phyloP scores from a whole-genome alignment of 2,329 filamentous ascomycete genomes.

The Didymella glomerata region DNA sequence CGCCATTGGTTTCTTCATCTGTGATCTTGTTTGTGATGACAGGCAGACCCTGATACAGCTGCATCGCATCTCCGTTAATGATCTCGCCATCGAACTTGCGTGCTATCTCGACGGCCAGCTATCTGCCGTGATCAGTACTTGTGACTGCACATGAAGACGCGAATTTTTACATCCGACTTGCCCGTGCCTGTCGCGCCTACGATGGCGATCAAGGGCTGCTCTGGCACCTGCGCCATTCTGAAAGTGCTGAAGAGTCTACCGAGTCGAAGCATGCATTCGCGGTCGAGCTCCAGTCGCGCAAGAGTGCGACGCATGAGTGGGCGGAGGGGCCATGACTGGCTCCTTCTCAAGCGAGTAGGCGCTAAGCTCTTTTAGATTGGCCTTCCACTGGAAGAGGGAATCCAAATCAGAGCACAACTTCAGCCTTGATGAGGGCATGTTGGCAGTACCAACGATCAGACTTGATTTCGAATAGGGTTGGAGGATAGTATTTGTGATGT shows the following conservation, averaged over 20 bases:
- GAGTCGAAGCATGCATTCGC: conserved; percentile 39
- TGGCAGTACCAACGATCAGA: neutral
- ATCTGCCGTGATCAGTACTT: conserved; percentile 50
- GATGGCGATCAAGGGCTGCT: conserved; percentile 75
- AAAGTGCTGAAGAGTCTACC: conserved; percentile 26
- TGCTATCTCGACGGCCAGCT: conserved; percentile 92
- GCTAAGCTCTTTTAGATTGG: neutral
- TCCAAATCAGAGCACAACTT: neutral
- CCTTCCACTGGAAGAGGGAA: neutral
- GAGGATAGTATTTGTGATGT: neutral
- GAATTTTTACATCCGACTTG: conserved; percentile 78
- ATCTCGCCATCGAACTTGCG: conserved; percentile 86
- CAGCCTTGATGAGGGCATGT: neutral
- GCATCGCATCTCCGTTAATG: conserved; percentile 98
- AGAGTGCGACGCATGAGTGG: conserved; percentile 3
- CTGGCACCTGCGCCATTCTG: conserved; percentile 39
- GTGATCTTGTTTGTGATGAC: conserved; percentile 96
- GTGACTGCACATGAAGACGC: neutral
- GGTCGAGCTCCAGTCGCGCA: conserved; percentile 2
- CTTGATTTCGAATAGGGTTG: neutral
- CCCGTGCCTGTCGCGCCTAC: conserved; percentile 92
- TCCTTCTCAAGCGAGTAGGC: conserved; percentile 10
- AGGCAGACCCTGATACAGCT: conserved; percentile 89
- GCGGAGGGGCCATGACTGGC: conserved; percentile 8
- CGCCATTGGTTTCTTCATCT: conserved; percentile 73